phyloP scores from a whole-genome alignment of 2,329 filamentous ascomycete genomes.

The Tympanopsis confertula region DNA sequence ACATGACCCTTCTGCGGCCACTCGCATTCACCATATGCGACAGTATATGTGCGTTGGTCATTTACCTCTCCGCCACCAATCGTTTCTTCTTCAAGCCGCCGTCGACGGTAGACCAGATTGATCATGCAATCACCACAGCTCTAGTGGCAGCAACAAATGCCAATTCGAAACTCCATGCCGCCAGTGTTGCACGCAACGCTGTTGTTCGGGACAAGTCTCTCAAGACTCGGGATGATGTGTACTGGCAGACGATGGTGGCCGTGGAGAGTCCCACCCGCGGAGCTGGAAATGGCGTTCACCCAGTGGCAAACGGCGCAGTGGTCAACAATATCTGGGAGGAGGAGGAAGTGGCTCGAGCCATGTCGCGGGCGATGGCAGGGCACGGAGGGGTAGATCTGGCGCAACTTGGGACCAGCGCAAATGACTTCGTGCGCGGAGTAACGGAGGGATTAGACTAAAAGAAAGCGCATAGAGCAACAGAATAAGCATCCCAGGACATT shows the following conservation, averaged over 20 bases:
- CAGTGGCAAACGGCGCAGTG: too few relatives aligned
- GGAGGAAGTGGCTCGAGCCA: constrained; percentile 1
- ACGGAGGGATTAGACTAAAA: neutral
- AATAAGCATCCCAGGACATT: too few relatives aligned
- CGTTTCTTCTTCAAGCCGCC: constrained; percentile 1
- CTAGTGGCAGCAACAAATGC: neutral
- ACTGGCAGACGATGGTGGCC: neutral
- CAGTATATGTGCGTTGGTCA: neutral
- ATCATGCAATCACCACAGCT: neutral
- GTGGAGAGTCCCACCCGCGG: neutral
- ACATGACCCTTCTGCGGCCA: neutral
- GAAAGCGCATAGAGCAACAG: too few relatives aligned
- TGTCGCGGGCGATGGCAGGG: neutral
- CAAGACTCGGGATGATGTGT: neutral
- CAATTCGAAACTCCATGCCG: neutral
- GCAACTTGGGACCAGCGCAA: neutral
- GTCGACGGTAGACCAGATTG: neutral
- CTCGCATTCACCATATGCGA: neutral
- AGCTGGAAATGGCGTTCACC: too few relatives aligned
- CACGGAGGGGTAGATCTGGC: neutral
- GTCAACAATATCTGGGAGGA: constrained; percentile 1
- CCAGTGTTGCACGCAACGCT: neutral
- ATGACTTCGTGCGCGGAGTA: neutral
- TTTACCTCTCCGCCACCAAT: neutral
- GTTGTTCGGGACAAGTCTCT: neutral